Percentiles rank a stretch among this genome's conserved stretches.
phyloP scores from a whole-genome alignment of 2,329 filamentous ascomycete genomes.

The Cercospora beticola region DNA sequence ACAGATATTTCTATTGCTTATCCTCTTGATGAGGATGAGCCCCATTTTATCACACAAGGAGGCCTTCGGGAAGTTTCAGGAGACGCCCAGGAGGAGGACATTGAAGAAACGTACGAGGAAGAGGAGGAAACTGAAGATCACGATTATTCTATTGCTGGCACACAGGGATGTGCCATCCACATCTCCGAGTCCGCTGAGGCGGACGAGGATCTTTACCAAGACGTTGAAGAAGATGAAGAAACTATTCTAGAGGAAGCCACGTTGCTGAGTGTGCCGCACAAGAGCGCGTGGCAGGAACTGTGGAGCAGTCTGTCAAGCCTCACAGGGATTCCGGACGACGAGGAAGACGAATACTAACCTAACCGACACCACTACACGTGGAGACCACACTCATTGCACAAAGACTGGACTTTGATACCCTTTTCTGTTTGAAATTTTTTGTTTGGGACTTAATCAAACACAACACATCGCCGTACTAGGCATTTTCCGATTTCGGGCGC shows the following conservation, averaged over 20 bases:
- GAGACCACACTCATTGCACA: constrained; percentile 12
- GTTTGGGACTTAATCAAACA: constrained; percentile 5
- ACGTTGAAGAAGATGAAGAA: constrained; percentile 22
- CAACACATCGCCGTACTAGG: not conserved
- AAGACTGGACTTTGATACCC: constrained; percentile 11
- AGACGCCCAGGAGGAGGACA: constrained; percentile 7
- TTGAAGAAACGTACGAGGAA: not conserved
- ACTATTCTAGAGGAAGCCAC: constrained; percentile 9
- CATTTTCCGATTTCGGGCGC: constrained; percentile 1
- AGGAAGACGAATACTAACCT: constrained; percentile 22
- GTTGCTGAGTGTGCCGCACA: constrained; percentile 19
- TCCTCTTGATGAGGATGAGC: constrained; percentile 7
- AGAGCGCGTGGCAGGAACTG: constrained; percentile 39
- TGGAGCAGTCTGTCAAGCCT: constrained; percentile 36
- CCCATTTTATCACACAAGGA: not conserved
- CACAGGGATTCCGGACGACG: constrained; percentile 35
- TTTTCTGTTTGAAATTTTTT: not conserved
- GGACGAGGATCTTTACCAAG: constrained; percentile 22
- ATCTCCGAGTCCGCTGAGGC: constrained; percentile 26
- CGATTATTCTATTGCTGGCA: not conserved
- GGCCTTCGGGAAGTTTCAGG: not conserved
- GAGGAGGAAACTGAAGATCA: constrained; percentile 23
- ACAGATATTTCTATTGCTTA: constrained; percentile 11
- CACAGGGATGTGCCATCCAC: constrained; percentile 30
- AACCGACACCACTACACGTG: not conserved